A percentile compares a stretch with the other conserved stretches of the same genome.
Evolutionary conservation across 148 eudicot genomes (phyloP).

Genomic region (Rhododendron vialii): DNA sequence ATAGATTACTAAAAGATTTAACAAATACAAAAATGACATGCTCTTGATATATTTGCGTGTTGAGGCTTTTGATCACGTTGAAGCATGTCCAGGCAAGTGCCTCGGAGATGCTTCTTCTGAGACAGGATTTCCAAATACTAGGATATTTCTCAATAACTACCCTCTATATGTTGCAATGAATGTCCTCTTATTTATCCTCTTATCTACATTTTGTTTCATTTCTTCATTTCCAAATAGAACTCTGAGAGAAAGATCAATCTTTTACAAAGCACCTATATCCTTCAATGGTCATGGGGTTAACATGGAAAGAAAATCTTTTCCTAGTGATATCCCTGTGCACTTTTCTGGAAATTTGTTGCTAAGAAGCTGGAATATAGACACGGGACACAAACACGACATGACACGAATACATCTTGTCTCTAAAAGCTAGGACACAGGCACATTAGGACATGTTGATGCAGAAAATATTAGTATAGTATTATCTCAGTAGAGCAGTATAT

Average conservation of each 20-base stretch:
- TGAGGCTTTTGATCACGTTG: slow-evolving; percentile 2
- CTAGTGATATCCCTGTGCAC: neutral
- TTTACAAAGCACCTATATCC: neutral
- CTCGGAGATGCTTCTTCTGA: slow-evolving; percentile 13
- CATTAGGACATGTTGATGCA: neutral
- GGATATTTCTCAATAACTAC: neutral
- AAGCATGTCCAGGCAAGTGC: neutral
- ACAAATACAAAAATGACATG: neutral
- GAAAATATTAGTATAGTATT: neutral
- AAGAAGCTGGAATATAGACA: neutral
- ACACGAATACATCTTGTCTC: neutral
- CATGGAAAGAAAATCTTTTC: neutral
- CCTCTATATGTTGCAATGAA: neutral
- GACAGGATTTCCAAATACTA: neutral
- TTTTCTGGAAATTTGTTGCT: neutral
- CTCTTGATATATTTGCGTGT: neutral
- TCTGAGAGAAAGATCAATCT: neutral
- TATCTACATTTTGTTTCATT: slow-evolving; percentile 1
- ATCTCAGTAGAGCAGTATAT: no score
- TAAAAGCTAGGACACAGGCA: neutral
- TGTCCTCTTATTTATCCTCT: neutral
- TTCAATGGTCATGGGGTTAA: neutral
- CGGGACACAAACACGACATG: neutral
- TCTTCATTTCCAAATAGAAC: neutral
- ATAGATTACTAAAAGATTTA: neutral